Base-by-base conservation (phyloP, 2,329 filamentous ascomycete genomes). In the Cladosporium sp. region DNA sequence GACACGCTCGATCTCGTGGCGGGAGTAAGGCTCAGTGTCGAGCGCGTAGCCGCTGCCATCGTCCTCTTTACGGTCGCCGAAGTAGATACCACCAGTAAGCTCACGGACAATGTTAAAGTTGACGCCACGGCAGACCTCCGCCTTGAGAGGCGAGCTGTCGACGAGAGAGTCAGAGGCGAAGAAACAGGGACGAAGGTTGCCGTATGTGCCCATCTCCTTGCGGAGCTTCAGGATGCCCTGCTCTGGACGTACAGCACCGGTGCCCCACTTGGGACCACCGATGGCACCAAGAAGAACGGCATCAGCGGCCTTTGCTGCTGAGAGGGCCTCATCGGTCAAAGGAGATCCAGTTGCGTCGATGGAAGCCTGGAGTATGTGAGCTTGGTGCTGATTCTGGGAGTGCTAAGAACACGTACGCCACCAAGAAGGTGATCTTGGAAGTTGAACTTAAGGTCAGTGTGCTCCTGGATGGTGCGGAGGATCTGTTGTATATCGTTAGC, bases 181-280 rank as follows among this genome's bases (percentile, higher is more conserved):
- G 85, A 91, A 96, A 85, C 94, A 98, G 11, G 93, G 94, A 6
- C 94, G 90, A 66, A 98, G 88, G 86, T 98, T 98, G 72, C 93
- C 94, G 81, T 96, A 98, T 65, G 94, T 92, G 75, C 86, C 86
- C 85, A 98, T 91, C 80, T 97, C 91, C 81, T 96, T 97, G 81
- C 94, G 92, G 63, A 98, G 91, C 72, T 84, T 87, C 68, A 98
- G 89, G 73, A 98, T 88, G 68, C 94, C 94, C 81, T 97, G 92
- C 79, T 98, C 94, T 1, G 94, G 94, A 53, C 93, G 91, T 69
- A 97, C 90, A 66, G 88, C 81, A 71, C 91, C 92, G 35, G 92
- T 95, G 68, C 93, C 93, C 92, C 93, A 98, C 92, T 97, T 88
- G 40, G 95, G 94, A n/a, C 94, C 94, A 72, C 94, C 94, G 75